Percentiles rank a stretch among this genome's conserved stretches.
Evolutionary conservation across 1,284 basidiomycete genomes (phyloP).

Genomic region (Fomitopsis pinicola): DNA sequence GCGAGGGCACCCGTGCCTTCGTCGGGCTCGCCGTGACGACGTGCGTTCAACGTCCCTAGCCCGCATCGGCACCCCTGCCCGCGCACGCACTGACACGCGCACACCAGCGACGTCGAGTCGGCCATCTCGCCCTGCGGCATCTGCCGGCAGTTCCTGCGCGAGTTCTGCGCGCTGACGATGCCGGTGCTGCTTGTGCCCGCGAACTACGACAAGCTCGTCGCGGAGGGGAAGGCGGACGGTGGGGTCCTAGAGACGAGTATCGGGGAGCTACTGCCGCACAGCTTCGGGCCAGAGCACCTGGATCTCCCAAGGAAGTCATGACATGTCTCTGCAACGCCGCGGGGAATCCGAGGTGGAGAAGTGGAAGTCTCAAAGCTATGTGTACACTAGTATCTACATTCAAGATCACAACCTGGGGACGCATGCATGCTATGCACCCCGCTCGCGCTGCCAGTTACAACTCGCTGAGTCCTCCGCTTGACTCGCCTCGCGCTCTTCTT

Average conservation of each 20-base stretch:
- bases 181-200: slow-evolving; percentile 77
- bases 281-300: slow-evolving; percentile 84
- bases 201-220: slow-evolving; percentile 46
- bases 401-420: background rate
- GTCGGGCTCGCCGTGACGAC: slow-evolving; percentile 71
- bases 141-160: slow-evolving; percentile 87
- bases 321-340: background rate
- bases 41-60: slow-evolving; percentile 30
- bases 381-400: background rate
- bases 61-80: background rate
- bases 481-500: background rate
- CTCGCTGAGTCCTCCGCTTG: background rate
- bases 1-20: slow-evolving; percentile 68
- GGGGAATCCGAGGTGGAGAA: background rate
- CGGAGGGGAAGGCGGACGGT: slow-evolving; percentile 39
- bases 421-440: background rate
- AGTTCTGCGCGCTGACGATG: slow-evolving; percentile 78
- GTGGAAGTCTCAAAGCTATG: background rate
- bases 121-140: slow-evolving; percentile 84
- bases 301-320: slow-evolving; percentile 39
- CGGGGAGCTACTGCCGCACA: slow-evolving; percentile 76
- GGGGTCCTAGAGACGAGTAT: slow-evolving; percentile 63
- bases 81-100: background rate
- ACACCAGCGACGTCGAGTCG: slow-evolving; percentile 54
- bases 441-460: background rate